Evolutionary conservation across 345 rosid genomes (phyloP).

Genomic region (Iberis pinnata): DNA sequence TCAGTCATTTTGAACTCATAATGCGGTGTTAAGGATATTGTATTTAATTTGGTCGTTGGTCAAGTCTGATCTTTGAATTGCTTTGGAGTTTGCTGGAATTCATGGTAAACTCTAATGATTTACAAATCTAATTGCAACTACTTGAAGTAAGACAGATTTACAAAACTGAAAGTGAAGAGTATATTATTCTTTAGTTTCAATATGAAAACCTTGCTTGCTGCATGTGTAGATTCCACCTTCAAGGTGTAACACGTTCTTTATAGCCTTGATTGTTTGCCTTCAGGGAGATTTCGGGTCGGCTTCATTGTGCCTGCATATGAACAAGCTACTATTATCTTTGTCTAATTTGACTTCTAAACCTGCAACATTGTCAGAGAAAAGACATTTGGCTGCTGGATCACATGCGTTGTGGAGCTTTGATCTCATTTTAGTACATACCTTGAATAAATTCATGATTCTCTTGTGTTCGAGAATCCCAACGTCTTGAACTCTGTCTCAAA

Average conservation of each 20-base stretch:
- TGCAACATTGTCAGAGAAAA: slow-evolving; percentile 21
- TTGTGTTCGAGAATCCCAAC: slow-evolving; percentile 94
- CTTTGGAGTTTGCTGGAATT: too few relatives aligned
- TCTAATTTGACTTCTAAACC: slow-evolving; percentile 73
- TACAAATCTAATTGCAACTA: slow-evolving; percentile 22
- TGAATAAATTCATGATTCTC: slow-evolving; percentile 84
- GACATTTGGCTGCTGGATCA: neutral
- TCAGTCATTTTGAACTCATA: too few relatives aligned
- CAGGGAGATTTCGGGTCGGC: slow-evolving; percentile 82
- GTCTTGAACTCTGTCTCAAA: too few relatives aligned
- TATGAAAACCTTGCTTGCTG: slow-evolving; percentile 78
- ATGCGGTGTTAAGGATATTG: too few relatives aligned
- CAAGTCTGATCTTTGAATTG: too few relatives aligned
- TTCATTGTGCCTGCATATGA: slow-evolving; percentile 81
- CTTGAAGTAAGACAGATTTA: slow-evolving; percentile 19
- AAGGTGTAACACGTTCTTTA: slow-evolving; percentile 66
- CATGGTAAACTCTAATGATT: slow-evolving; percentile 7
- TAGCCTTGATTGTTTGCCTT: slow-evolving; percentile 92
- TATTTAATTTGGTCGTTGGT: too few relatives aligned
- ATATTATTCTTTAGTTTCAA: slow-evolving; percentile 30
- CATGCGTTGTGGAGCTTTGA: slow-evolving; percentile 1
- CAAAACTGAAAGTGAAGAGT: slow-evolving; percentile 24
- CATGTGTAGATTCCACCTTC: slow-evolving; percentile 87
- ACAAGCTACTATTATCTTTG: slow-evolving; percentile 94
- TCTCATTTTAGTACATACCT: slow-evolving; percentile 32